A percentile compares a stretch with the other conserved stretches of the same genome.
These are phyloP conservation scores for Pseudisothecium myosuroides DNA, from an alignment of 225 moss, liverwort and hornwort genomes.

Conservation along the genomic window DNA sequence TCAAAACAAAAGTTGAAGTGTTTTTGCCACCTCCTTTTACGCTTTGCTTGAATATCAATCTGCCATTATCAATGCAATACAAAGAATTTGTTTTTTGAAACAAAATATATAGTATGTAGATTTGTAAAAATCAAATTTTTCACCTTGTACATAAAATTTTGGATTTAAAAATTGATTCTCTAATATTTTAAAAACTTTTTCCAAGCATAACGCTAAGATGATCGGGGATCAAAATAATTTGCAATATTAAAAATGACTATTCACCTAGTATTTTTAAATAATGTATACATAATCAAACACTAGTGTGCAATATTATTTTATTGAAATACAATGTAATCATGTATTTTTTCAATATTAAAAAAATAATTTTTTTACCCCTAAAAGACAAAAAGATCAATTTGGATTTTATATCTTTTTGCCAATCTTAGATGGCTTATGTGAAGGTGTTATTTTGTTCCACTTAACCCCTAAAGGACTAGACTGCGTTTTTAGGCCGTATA, in stretches of 20 bases:
- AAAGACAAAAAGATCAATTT: neutral
- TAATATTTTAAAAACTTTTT: neutral
- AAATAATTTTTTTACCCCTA: too few relatives aligned
- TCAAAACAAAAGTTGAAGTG: conserved; percentile 28
- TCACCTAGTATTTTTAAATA: neutral
- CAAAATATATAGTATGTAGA: neutral
- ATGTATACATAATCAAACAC: neutral
- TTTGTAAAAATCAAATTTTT: neutral
- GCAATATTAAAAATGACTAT: neutral
- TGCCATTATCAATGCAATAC: neutral
- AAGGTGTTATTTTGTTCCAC: neutral
- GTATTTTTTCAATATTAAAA: neutral
- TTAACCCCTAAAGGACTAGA: too few relatives aligned
- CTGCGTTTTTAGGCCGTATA: too few relatives aligned
- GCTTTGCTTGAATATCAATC: conserved; percentile 11
- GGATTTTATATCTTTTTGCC: too few relatives aligned
- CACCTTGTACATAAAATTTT: too few relatives aligned
- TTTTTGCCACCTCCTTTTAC: conserved; percentile 7
- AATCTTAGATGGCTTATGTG: neutral
- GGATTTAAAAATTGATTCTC: neutral
- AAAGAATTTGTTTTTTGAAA: neutral
- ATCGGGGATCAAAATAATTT: neutral
- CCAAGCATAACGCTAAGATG: neutral
- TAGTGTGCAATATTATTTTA: neutral
- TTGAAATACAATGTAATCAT: neutral